phyloP scores from a whole-genome alignment of 495 filamentous ascomycete genomes.

The Immersiella caudata region DNA sequence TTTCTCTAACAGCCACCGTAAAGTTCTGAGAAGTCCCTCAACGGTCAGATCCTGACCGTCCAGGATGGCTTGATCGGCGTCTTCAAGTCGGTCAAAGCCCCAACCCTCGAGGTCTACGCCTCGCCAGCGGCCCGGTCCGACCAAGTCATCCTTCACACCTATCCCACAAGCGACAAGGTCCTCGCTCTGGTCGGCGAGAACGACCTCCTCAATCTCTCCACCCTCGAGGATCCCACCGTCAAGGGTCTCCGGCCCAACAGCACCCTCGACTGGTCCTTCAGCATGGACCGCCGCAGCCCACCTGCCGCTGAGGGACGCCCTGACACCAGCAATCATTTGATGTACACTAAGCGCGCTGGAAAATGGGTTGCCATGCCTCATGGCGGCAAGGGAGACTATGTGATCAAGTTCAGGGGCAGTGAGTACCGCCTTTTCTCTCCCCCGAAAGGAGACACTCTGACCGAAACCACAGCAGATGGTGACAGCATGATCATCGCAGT shows the following conservation, averaged over 20 bases:
- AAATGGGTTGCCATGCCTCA: background rate
- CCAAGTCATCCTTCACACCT: conserved; percentile 42
- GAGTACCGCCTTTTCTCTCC: too few relatives aligned
- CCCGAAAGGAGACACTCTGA: too few relatives aligned
- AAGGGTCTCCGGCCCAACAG: background rate
- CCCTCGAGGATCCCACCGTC: conserved; percentile 26
- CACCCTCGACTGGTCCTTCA: background rate
- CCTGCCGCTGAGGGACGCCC: background rate
- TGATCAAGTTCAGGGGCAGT: background rate
- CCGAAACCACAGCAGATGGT: background rate
- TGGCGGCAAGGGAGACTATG: background rate
- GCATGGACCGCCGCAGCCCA: background rate
- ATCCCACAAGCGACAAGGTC: conserved; percentile 37
- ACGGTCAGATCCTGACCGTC: conserved; percentile 22
- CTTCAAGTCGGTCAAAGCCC: conserved; percentile 8
- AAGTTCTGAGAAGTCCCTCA: conserved; percentile 20
- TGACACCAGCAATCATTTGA: background rate
- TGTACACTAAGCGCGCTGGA: background rate
- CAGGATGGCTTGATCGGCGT: conserved; percentile 24
- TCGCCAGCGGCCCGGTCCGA: conserved; percentile 17
- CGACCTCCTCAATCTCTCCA: conserved; percentile 39
- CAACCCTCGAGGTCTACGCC: conserved; percentile 24
- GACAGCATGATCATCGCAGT: background rate
- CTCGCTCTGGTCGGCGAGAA: conserved; percentile 41
- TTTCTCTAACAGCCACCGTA: background rate